These are phyloP conservation scores for Cercophora scortea DNA, from an alignment of 495 filamentous ascomycete genomes.

Conservation along the genomic window DNA sequence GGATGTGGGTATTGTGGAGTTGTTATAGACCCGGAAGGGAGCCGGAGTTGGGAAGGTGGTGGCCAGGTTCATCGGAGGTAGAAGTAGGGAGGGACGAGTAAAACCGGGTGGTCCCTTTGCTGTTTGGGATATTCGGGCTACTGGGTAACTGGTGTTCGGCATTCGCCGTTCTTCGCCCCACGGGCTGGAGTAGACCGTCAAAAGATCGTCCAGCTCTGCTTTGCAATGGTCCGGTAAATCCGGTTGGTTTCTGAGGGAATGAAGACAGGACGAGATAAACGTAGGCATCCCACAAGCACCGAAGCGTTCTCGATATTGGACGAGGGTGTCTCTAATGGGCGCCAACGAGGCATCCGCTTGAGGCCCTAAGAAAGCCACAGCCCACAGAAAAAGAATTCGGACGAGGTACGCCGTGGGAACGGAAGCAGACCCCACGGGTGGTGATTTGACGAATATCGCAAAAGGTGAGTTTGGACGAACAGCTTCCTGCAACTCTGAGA, in stretches of 20 bases:
- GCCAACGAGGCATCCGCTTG: not conserved
- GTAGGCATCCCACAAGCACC: conserved; percentile 12
- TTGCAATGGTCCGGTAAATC: not conserved
- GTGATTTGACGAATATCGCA: conserved; percentile 4
- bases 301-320: conserved; percentile 13
- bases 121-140: too few relatives aligned
- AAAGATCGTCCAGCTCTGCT: not conserved
- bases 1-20: not conserved
- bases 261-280: conserved; percentile 8
- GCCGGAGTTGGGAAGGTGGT: not conserved
- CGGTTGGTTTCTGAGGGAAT: conserved; percentile 6
- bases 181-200: conserved; percentile 1
- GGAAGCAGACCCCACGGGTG: conserved; percentile 1
- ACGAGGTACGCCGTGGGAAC: conserved; percentile 18
- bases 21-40: not conserved
- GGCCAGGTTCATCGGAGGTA: not conserved
- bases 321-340: conserved; percentile 12
- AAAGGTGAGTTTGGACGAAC: conserved; percentile 9
- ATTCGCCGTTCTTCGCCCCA: not conserved
- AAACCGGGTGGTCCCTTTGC: not conserved
- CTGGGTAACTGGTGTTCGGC: too few relatives aligned
- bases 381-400: conserved; percentile 15
- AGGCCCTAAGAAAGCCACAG: conserved; percentile 5
- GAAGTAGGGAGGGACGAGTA: not conserved
- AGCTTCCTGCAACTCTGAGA: conserved; percentile 7